Conservation (phyloP, 2,329 filamentous ascomycete genomes). For the Cercospora citrullina region DNA sequence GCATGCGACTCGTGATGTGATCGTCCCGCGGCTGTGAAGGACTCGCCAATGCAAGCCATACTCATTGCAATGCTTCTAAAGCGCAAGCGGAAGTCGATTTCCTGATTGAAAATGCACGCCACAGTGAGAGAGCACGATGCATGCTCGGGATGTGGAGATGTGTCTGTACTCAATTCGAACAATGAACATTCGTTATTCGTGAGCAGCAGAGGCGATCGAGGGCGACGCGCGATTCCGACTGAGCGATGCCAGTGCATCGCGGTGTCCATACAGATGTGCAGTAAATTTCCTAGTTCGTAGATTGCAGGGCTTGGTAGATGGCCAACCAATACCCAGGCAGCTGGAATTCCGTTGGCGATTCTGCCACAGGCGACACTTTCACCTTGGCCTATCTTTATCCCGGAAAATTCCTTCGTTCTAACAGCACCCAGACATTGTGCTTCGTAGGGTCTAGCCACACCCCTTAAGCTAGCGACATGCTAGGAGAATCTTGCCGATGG, state of each 20-base stretch:
- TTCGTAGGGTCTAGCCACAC: neutral
- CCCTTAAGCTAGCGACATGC: neutral
- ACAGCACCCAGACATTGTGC: neutral
- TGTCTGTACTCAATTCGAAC: neutral
- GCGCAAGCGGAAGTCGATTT: neutral
- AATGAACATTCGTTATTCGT: neutral
- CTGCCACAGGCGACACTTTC: neutral
- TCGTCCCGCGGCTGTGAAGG: neutral
- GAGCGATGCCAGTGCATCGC: neutral
- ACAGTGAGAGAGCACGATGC: neutral
- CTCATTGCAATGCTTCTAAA: neutral
- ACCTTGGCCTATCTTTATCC: neutral
- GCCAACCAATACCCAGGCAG: neutral
- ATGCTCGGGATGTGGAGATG: neutral
- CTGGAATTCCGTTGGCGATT: neutral
- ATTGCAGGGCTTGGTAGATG: neutral
- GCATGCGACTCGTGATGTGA: neutral
- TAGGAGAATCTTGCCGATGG: neutral
- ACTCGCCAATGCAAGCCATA: neutral
- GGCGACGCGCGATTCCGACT: neutral
- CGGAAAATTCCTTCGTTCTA: neutral
- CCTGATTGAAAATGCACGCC: neutral
- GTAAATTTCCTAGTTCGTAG: neutral
- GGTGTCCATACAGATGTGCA: neutral
- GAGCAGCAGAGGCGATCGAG: neutral